phyloP scores from a whole-genome alignment of 768 basidiomycete genomes.

The Rhodosporidiobolus odoratus region DNA sequence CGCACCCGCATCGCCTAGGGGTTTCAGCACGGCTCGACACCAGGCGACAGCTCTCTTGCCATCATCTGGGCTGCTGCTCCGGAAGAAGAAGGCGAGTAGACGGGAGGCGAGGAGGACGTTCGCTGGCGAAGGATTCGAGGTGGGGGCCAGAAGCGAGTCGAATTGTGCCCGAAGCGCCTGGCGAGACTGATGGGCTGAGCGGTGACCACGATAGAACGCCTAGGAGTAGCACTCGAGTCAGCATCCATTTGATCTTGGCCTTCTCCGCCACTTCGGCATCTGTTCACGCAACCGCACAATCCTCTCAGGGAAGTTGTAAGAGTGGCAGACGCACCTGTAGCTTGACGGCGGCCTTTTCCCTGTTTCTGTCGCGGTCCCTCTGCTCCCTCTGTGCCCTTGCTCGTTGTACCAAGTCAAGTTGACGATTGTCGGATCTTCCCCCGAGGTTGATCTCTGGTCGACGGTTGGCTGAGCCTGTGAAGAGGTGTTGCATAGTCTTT shows the following conservation, averaged over 20 bases:
- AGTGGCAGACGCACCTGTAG: constrained; percentile 25
- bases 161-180: background rate
- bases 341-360: background rate
- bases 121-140: background rate
- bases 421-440: background rate
- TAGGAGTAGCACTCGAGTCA: background rate
- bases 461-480: background rate
- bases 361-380: constrained; percentile 8
- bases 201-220: constrained; percentile 5
- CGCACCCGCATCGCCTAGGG: background rate
- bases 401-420: constrained; percentile 9
- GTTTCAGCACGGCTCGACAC: constrained; percentile 18
- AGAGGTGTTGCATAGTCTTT: constrained; percentile 13
- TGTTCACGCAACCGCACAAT: background rate
- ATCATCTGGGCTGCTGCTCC: background rate
- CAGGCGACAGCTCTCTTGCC: constrained; percentile 18
- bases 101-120: constrained; percentile 9
- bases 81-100: constrained; percentile 10
- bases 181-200: background rate
- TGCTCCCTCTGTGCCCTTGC: constrained; percentile 18
- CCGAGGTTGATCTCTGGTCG: constrained; percentile 25
- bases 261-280: background rate
- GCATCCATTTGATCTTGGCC: background rate
- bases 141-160: constrained; percentile 5
- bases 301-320: background rate